Conservation (phyloP, 2,329 filamentous ascomycete species). For the Botryosphaeria dothidea region DNA sequence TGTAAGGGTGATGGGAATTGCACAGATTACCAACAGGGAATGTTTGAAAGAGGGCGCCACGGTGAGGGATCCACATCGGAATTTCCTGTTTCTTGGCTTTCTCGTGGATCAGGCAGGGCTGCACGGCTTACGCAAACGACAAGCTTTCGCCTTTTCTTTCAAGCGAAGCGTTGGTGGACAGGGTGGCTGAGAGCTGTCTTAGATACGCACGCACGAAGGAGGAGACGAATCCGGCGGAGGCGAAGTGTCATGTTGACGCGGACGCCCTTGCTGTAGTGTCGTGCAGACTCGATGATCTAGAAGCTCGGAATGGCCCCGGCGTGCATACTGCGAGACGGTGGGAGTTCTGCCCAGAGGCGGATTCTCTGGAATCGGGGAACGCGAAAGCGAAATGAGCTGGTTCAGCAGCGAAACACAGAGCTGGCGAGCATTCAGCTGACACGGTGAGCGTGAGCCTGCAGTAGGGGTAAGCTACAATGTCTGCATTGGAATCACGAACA, state of each 20-base stretch:
- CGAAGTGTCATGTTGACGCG: neutral
- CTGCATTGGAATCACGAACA: too few relatives aligned
- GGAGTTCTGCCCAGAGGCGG: too few relatives aligned
- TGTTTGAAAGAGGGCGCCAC: neutral
- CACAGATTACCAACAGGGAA: neutral
- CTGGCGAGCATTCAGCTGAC: neutral
- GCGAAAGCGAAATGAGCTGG: neutral
- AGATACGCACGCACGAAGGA: neutral
- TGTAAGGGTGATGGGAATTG: neutral
- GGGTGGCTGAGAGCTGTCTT: neutral
- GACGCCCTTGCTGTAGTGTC: neutral
- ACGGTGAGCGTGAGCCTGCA: too few relatives aligned
- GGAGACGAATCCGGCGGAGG: neutral
- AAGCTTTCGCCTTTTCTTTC: slow-evolving; percentile 8
- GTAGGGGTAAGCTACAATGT: too few relatives aligned
- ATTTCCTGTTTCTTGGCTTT: neutral
- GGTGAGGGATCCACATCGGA: neutral
- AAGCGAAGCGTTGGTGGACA: neutral
- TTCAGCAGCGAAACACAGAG: neutral
- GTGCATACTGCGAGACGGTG: too few relatives aligned
- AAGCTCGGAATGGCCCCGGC: neutral
- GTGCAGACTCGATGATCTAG: neutral
- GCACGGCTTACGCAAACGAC: slow-evolving; percentile 1
- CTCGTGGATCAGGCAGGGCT: neutral
- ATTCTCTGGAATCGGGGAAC: neutral